These are phyloP conservation scores for Besnoitia besnoiti DNA, from an alignment of 169 alveolate species.

Conservation along the genomic window DNA sequence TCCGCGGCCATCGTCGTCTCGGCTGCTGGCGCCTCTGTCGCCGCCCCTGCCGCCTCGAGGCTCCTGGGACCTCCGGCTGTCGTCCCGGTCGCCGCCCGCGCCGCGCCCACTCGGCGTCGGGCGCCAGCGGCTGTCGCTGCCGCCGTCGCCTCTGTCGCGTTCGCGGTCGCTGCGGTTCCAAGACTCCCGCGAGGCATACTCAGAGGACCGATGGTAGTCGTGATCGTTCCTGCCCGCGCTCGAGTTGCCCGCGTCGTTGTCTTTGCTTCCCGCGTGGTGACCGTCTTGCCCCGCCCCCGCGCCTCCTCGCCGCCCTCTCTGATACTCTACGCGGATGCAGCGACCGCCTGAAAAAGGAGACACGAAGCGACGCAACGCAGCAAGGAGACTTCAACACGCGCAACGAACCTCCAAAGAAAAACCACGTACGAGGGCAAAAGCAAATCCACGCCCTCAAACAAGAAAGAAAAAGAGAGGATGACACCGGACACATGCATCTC, in stretches of 20 bases:
- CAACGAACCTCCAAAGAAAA: neutral
- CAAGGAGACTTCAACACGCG: neutral
- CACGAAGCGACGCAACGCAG: neutral
- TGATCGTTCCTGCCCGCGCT: neutral
- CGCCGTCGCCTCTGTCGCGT: neutral
- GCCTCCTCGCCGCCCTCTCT: conserved; percentile 55
- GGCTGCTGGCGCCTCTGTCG: neutral
- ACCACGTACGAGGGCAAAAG: neutral
- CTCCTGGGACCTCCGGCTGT: neutral
- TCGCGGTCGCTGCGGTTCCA: neutral
- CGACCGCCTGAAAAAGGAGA: conserved; percentile 43
- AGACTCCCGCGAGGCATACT: neutral
- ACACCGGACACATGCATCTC: no score
- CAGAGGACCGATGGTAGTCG: neutral
- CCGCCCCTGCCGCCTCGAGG: neutral
- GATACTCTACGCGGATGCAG: conserved; percentile 65
- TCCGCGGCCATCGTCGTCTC: neutral
- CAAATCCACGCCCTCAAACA: neutral
- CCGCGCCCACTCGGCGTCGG: neutral
- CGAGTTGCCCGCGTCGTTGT: neutral
- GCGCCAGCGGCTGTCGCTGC: neutral
- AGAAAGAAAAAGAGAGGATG: no score
- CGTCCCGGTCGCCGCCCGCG: neutral
- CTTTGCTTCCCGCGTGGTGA: neutral
- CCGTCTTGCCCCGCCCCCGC: neutral